These are phyloP conservation scores for Ocimum tenuiflorum DNA, from an alignment of 257 asterid species.

Conservation along the genomic window DNA sequence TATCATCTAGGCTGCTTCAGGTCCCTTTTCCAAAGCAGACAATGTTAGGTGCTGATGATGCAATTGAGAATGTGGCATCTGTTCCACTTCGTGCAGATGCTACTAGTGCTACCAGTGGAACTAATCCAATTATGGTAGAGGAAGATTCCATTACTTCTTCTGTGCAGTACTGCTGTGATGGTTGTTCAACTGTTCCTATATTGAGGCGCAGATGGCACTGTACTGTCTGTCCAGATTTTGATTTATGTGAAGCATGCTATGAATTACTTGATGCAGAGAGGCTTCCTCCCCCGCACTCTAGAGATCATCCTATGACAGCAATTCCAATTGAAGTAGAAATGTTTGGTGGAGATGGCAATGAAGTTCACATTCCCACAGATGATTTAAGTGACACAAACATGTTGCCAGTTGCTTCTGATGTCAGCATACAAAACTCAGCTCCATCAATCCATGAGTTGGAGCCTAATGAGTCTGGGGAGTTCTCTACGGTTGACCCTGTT, in stretches of 20 bases:
- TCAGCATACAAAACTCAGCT: slow-evolving; percentile 43
- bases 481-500: slow-evolving; percentile 75
- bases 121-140: slow-evolving; percentile 67
- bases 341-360: slow-evolving; percentile 72
- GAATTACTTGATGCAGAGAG: slow-evolving; percentile 87
- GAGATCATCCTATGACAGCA: slow-evolving; percentile 96
- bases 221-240: slow-evolving; percentile 95
- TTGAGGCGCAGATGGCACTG: slow-evolving; percentile 97
- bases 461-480: slow-evolving; percentile 67
- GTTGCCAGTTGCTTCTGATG: slow-evolving; percentile 60
- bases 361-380: slow-evolving; percentile 70
- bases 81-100: slow-evolving; percentile 58
- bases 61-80: slow-evolving; percentile 47
- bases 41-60: slow-evolving; percentile 81
- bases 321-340: slow-evolving; percentile 92
- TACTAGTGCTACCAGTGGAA: slow-evolving; percentile 51
- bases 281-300: slow-evolving; percentile 92
- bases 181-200: slow-evolving; percentile 97
- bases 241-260: slow-evolving; percentile 93
- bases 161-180: slow-evolving; percentile 96
- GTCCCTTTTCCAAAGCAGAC: slow-evolving; percentile 99
- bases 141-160: slow-evolving; percentile 93
- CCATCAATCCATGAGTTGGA: slow-evolving; percentile 77
- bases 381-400: slow-evolving; percentile 57
- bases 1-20: slow-evolving; percentile 94